These are phyloP conservation scores for Paspalum notatum DNA, from an alignment of 176 grass and related monocot genomes.

Conservation along the genomic window DNA sequence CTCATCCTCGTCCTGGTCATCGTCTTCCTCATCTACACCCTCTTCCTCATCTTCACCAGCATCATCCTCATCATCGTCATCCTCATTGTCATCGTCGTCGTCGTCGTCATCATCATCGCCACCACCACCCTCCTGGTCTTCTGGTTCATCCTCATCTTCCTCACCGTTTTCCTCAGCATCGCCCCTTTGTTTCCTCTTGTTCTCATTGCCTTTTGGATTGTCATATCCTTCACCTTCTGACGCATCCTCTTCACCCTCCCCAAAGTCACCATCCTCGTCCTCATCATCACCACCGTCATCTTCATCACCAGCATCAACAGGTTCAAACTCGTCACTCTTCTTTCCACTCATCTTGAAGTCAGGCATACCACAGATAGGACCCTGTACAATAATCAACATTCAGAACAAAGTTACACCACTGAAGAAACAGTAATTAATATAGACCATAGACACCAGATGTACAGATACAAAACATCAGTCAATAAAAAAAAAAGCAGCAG, in stretches of 20 bases:
- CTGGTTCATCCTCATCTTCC: slow-evolving; percentile 57
- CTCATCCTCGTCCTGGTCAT: slow-evolving; percentile 47
- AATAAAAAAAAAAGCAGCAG: neutral
- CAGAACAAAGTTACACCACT: slow-evolving; percentile 11
- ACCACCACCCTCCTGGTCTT: slow-evolving; percentile 48
- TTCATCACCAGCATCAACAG: slow-evolving; percentile 63
- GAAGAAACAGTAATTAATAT: slow-evolving; percentile 7
- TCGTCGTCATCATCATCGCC: slow-evolving; percentile 26
- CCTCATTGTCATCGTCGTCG: slow-evolving; percentile 3
- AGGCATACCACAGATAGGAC: slow-evolving; percentile 29
- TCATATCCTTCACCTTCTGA: slow-evolving; percentile 69
- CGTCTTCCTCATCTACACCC: slow-evolving; percentile 44
- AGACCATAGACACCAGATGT: slow-evolving; percentile 2
- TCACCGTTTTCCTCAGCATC: slow-evolving; percentile 66
- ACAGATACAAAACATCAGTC: neutral
- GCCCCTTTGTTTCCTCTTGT: slow-evolving; percentile 57
- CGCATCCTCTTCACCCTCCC: slow-evolving; percentile 61
- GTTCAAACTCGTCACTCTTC: slow-evolving; percentile 44
- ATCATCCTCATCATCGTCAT: neutral
- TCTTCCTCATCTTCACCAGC: slow-evolving; percentile 29
- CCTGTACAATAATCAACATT: slow-evolving; percentile 38
- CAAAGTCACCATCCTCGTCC: slow-evolving; percentile 55
- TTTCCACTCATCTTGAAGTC: slow-evolving; percentile 40
- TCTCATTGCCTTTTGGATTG: slow-evolving; percentile 51
- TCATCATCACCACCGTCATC: slow-evolving; percentile 44